Evolutionary conservation across 148 eudicot species (phyloP).

Genomic region (Oxyria digyna): DNA sequence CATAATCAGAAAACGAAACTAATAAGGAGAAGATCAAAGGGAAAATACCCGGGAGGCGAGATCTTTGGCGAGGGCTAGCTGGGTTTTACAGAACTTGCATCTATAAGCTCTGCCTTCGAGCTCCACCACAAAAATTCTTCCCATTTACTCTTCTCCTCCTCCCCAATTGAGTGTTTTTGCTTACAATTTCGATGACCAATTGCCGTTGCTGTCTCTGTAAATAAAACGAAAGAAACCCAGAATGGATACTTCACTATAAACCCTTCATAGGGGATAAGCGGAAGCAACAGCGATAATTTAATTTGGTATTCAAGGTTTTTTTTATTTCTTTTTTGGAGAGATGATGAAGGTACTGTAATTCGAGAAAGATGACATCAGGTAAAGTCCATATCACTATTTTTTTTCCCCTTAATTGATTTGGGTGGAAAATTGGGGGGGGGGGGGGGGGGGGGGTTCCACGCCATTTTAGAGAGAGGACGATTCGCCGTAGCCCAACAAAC

Average conservation of each 20-base stretch:
- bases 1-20: neutral
- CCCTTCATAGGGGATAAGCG: neutral
- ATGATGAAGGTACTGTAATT: neutral
- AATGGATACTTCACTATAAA: neutral
- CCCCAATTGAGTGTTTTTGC: neutral
- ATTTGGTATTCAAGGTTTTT: neutral
- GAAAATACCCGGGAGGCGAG: conserved; percentile 29
- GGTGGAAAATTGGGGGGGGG: neutral
- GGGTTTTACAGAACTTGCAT: conserved; percentile 49
- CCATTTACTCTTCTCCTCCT: conserved; percentile 21
- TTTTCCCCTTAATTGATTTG: neutral
- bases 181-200: neutral
- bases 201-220: neutral
- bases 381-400: neutral
- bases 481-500: neutral
- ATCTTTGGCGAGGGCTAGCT: conserved; percentile 31
- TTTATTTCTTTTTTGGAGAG: neutral
- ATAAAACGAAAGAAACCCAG: neutral
- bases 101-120: conserved; percentile 41
- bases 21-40: neutral
- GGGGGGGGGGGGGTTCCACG: no score
- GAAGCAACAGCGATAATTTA: neutral
- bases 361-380: neutral
- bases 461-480: neutral
- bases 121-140: conserved; percentile 42